Conservation (phyloP, 768 basidiomycete species). For the Tricholoma bakamatsutake region DNA sequence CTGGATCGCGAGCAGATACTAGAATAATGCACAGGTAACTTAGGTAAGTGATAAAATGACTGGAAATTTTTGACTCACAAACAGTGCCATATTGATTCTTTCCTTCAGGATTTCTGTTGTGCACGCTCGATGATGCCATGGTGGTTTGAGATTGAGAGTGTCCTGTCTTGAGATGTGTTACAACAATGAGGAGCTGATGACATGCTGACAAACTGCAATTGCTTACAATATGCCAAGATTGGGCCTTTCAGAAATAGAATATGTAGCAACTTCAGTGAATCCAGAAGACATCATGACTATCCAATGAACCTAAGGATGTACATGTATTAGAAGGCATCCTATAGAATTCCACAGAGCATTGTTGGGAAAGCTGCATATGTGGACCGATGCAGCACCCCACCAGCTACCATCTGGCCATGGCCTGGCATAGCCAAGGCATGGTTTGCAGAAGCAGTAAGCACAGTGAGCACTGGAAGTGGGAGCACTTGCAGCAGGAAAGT, state of each 20-base stretch:
- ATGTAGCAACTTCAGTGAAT: background rate
- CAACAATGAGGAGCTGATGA: background rate
- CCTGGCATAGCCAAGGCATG: too few relatives aligned
- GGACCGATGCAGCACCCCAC: too few relatives aligned
- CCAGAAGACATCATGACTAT: background rate
- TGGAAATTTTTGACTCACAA: constrained; percentile 6
- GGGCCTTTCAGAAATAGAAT: background rate
- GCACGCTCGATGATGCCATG: background rate
- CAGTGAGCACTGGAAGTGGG: too few relatives aligned
- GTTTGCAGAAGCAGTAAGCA: too few relatives aligned
- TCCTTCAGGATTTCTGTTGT: constrained; percentile 14
- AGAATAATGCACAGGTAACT: background rate
- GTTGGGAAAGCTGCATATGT: background rate
- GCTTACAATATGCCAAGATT: background rate
- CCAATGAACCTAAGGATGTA: too few relatives aligned
- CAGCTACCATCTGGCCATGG: too few relatives aligned
- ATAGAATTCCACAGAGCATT: too few relatives aligned
- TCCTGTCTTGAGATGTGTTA: background rate
- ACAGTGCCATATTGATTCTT: constrained; percentile 16
- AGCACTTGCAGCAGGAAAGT: too few relatives aligned
- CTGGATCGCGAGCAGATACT: constrained; percentile 9
- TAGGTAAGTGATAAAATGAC: background rate
- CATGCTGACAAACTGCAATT: background rate
- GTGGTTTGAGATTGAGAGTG: background rate
- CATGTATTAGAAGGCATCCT: too few relatives aligned